Conservation (phyloP, 2,329 filamentous ascomycete species). For the Trematosphaeria pertusa region DNA sequence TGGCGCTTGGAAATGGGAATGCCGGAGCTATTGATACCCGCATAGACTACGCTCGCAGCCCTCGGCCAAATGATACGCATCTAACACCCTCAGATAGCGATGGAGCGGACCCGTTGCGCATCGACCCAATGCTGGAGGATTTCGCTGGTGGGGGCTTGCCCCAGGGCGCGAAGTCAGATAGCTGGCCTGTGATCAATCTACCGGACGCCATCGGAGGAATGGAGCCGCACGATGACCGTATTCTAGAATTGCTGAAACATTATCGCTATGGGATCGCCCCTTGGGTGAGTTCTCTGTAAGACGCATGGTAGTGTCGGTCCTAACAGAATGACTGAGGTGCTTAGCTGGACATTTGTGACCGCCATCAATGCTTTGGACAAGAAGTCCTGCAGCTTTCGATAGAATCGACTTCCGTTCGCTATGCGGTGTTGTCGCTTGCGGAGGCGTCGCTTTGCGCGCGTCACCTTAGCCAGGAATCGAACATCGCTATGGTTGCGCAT, state of each 20-base stretch:
- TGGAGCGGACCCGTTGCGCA: neutral
- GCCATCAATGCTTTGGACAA: constrained; percentile 59
- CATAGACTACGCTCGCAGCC: neutral
- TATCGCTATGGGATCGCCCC: constrained; percentile 62
- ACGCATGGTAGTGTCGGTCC: too few species aligned
- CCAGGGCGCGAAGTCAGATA: too few species aligned
- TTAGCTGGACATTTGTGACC: constrained; percentile 65
- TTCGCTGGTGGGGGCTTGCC: too few species aligned
- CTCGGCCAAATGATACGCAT: neutral
- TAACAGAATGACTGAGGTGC: neutral
- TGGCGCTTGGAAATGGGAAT: constrained; percentile 21
- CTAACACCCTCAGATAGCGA: neutral
- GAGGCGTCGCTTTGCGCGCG: constrained; percentile 43
- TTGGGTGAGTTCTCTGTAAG: constrained; percentile 57
- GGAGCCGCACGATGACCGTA: constrained; percentile 9
- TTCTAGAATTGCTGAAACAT: constrained; percentile 49
- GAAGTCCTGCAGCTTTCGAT: constrained; percentile 58
- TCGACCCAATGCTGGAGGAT: neutral
- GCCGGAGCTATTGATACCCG: neutral
- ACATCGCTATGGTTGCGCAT: constrained; percentile 55
- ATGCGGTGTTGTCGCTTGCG: constrained; percentile 62
- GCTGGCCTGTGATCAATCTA: constrained; percentile 6
- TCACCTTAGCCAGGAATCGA: constrained; percentile 53
- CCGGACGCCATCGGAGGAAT: neutral
- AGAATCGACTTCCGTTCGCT: constrained; percentile 53